Base-by-base conservation (phyloP, 768 basidiomycete species). In the Boletus huronensis region DNA sequence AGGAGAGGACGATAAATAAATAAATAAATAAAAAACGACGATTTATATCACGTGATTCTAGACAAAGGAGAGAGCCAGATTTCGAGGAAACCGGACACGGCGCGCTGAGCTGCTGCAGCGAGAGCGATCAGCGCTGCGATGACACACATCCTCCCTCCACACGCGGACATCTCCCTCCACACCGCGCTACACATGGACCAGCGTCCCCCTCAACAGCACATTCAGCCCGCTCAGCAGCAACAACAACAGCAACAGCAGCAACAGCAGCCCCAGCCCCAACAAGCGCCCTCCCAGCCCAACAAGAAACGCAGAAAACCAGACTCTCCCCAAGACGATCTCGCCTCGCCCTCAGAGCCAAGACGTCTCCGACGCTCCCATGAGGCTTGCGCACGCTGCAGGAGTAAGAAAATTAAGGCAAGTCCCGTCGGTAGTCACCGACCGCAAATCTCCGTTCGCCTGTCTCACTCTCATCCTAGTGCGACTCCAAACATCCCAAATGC, bases 361-460 rank as follows among this genome's bases (percentile, higher is more conserved):
- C 82, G 90, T 52, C 80, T 93, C 65, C 79, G 91, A 64, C 84
- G 91, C 68, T 91, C 90, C 65, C 91, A 93, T 75, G 91, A 93
- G 75, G 90, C 91, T 58, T 93, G 91, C 78, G 87, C 91, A 60
- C 82, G 91, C 71, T 93, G 91, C 80, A 88, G 91, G 82, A 87
- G 85, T 77, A 93, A 93, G 84, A 93, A 93, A 87, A 93, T 93
- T 76, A 93, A 93, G 89, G 88, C 84, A 70, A 70, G 79, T 74
- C 76, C 83, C 84, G 83, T 78, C 77, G 78, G 76, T 74, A 74
- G 72, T 74, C 74, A 80, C 85, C 87, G 86, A 83, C 85, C 86
- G 87, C 87, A 88, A 87, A 81, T 86, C 82, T 85, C 87, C 84
- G 73, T 72, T 71, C 70, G 72, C 74, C 71, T 74, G 68, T 71